Conservation (phyloP, 1,284 basidiomycete genomes). For the Puccinia triticina region DNA sequence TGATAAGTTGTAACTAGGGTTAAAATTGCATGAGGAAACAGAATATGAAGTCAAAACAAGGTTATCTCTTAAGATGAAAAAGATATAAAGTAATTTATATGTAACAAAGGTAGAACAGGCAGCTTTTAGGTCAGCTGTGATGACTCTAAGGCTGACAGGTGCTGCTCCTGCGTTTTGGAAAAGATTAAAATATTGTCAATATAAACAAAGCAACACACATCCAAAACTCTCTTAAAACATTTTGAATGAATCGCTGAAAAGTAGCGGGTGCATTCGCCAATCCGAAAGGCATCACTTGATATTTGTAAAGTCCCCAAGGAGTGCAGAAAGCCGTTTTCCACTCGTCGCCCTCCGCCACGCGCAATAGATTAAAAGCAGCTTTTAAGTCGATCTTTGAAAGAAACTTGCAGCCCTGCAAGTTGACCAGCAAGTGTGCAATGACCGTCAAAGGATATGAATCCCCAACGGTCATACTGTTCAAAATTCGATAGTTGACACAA, state of each 20-base stretch:
- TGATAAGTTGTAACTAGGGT: no score
- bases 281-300: constrained; percentile 20
- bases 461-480: constrained; percentile 29
- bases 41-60: no score
- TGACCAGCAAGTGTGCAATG: background rate
- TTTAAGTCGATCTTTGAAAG: constrained; percentile 30
- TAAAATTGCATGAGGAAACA: no score
- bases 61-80: no score
- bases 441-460: constrained; percentile 29
- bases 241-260: constrained; percentile 40
- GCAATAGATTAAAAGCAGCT: constrained; percentile 11
- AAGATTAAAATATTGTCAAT: no score
- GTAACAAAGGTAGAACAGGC: no score
- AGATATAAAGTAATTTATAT: no score
- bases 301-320: constrained; percentile 34
- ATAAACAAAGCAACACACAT: constrained; percentile 37
- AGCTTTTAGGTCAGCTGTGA: no score
- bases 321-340: constrained; percentile 34
- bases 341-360: background rate
- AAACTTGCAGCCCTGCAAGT: background rate
- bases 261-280: no score
- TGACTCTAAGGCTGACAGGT: background rate
- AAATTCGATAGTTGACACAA: constrained; percentile 23
- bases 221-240: constrained; percentile 10
- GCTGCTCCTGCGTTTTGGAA: background rate